phyloP scores from a whole-genome alignment of 805 yeast species.

The Myxozyma neglecta region DNA sequence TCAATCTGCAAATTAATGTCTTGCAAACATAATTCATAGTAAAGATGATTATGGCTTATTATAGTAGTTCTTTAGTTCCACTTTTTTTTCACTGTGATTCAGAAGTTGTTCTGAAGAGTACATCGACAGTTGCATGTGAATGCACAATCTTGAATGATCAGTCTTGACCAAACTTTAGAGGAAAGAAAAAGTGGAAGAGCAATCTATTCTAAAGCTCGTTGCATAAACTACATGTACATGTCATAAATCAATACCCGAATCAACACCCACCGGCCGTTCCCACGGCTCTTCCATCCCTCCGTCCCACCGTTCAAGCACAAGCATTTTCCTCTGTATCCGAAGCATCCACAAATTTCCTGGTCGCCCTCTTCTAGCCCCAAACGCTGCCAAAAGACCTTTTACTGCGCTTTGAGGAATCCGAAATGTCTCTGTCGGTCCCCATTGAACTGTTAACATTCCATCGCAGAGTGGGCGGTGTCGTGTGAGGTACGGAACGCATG shows the following conservation, averaged over 20 bases:
- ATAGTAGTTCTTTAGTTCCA: no score
- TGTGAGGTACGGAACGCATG: conserved; percentile 12
- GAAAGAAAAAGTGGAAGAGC: no score
- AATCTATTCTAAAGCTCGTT: neutral
- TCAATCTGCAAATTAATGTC: no score
- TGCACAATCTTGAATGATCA: no score
- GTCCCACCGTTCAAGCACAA: conserved; percentile 17
- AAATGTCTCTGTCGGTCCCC: conserved; percentile 19
- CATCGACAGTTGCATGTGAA: no score
- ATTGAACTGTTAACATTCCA: conserved; percentile 14
- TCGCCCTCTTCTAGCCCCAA: neutral
- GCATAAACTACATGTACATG: neutral
- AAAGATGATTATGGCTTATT: no score
- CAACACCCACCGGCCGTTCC: conserved; percentile 5
- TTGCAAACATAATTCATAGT: no score
- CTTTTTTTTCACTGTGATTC: no score
- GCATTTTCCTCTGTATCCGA: conserved; percentile 2
- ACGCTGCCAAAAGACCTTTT: neutral
- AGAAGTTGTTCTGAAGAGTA: no score
- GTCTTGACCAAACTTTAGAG: no score
- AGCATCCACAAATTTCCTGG: conserved; percentile 9
- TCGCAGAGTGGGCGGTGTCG: conserved; percentile 7
- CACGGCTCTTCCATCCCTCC: conserved; percentile 18
- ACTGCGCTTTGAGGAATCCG: conserved; percentile 11
- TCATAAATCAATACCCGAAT: neutral